phyloP scores from a whole-genome alignment of 768 basidiomycete genomes.

The Favolaschia claudopus region DNA sequence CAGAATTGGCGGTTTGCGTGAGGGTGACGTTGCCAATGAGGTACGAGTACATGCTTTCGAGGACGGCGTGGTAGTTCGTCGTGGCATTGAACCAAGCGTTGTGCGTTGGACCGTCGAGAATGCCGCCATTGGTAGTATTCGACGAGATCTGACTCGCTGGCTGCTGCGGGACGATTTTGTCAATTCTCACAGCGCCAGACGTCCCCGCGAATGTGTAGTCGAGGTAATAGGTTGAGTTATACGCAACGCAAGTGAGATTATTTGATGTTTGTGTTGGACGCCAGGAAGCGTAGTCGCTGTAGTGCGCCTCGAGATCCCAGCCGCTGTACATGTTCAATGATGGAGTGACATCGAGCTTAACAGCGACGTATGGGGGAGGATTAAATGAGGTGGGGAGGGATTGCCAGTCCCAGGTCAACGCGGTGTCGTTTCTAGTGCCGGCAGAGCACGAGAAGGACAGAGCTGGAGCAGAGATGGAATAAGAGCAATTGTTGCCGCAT shows the following conservation, averaged over 20 bases:
- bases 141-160: neutral
- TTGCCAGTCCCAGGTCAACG: neutral
- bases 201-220: constrained; percentile 1
- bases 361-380: neutral
- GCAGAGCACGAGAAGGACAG: constrained; percentile 9
- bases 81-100: constrained; percentile 11
- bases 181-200: neutral
- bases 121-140: neutral
- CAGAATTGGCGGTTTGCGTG: neutral
- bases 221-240: constrained; percentile 16
- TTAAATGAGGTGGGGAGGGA: neutral
- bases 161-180: neutral
- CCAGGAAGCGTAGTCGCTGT: neutral
- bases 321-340: neutral
- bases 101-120: neutral
- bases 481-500: constrained; percentile 14
- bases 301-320: constrained; percentile 3
- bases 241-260: constrained; percentile 13
- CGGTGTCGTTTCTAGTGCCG: neutral
- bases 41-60: neutral
- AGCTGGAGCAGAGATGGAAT: neutral
- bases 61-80: constrained; percentile 13
- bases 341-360: neutral
- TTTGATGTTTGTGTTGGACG: neutral
- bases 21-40: constrained; percentile 10